These are phyloP conservation scores for Alternaria sp. DNA, from an alignment of 2,329 filamentous ascomycete species.

Conservation along the genomic window DNA sequence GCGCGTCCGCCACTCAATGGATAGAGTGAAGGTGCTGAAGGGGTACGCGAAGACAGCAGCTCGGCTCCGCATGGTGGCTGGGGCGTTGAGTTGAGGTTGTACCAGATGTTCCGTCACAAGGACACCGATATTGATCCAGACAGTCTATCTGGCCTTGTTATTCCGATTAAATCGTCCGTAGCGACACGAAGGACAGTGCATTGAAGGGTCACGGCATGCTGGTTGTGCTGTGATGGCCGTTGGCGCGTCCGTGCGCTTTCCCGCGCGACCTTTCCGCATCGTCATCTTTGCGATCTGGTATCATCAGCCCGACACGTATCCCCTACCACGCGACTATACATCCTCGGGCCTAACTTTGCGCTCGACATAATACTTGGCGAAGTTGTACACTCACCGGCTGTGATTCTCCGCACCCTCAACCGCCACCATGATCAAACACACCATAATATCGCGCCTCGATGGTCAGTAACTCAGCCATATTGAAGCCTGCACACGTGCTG, in stretches of 20 bases:
- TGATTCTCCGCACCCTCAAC: neutral
- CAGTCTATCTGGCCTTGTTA: neutral
- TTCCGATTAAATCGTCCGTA: neutral
- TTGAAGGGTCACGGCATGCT: neutral
- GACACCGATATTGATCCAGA: neutral
- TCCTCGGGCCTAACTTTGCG: neutral
- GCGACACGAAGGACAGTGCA: neutral
- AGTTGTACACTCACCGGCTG: neutral
- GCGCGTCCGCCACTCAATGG: neutral
- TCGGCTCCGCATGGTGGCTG: slow-evolving; percentile 1
- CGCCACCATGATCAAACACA: slow-evolving; percentile 79
- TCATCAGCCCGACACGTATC: slow-evolving; percentile 39
- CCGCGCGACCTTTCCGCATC: slow-evolving; percentile 31
- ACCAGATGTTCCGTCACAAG: neutral
- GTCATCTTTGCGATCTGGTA: slow-evolving; percentile 23
- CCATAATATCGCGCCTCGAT: slow-evolving; percentile 92
- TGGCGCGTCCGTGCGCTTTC: slow-evolving; percentile 26
- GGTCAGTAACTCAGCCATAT: slow-evolving; percentile 58
- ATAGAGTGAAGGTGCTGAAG: neutral
- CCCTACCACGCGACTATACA: slow-evolving; percentile 12
- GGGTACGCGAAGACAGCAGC: neutral
- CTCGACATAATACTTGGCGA: neutral
- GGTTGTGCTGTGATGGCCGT: neutral
- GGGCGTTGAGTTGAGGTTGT: neutral
- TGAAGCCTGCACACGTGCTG: slow-evolving; percentile 16